Conservation (phyloP, 352 stramenopile genomes). For the Phytophthora pini region DNA sequence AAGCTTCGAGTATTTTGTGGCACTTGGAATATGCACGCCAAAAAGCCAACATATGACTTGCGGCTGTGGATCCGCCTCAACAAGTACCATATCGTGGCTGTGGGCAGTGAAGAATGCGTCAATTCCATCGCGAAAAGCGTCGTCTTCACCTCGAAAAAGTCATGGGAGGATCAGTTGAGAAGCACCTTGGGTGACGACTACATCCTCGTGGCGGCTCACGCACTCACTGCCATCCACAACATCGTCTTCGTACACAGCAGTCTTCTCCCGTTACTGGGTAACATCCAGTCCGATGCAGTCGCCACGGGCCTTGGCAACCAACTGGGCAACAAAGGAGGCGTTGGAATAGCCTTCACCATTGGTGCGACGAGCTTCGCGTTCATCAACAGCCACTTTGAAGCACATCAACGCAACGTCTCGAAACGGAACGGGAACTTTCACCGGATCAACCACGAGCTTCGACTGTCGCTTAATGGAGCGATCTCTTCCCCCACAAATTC, state of each 20-base stretch:
- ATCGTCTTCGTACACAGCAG: conserved; percentile 93
- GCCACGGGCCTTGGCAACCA: conserved; percentile 95
- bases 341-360: conserved; percentile 89
- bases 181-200: conserved; percentile 82
- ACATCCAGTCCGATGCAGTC: conserved; percentile 91
- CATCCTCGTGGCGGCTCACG: conserved; percentile 90
- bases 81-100: conserved; percentile 87
- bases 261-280: conserved; percentile 78
- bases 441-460: conserved; percentile 80
- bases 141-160: conserved; percentile 92
- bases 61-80: conserved; percentile 75
- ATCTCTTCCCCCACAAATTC: conserved; percentile 22
- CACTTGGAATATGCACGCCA: conserved; percentile 89
- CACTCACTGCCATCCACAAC: conserved; percentile 94
- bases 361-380: conserved; percentile 90
- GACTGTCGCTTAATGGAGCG: conserved; percentile 36
- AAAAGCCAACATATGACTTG: conserved; percentile 67
- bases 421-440: conserved; percentile 93
- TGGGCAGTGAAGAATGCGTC: conserved; percentile 95
- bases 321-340: conserved; percentile 96
- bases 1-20: conserved; percentile 78
- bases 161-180: conserved; percentile 75
- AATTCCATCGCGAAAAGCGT: conserved; percentile 92
- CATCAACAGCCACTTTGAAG: conserved; percentile 94
- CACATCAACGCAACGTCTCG: conserved; percentile 89